Percentiles rank a stretch among this genome's conserved stretches.
Conservation (phyloP, 768 basidiomycete genomes). For the Lentinula edodes region DNA sequence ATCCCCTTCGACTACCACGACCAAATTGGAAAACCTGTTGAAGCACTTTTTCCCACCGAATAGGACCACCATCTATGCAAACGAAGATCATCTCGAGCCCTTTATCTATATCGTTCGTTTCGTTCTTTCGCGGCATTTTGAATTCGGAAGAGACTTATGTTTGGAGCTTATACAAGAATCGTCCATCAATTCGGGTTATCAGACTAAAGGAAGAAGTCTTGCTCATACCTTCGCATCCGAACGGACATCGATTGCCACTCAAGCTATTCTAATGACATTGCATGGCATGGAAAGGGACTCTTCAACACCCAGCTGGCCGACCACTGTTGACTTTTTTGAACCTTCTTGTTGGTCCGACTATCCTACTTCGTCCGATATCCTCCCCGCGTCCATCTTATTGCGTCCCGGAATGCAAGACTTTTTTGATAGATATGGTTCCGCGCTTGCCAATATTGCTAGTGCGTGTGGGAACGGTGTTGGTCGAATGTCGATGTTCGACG, state of each 20-base stretch:
- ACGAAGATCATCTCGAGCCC: constrained; percentile 73
- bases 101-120: constrained; percentile 80
- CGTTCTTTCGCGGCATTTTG: constrained; percentile 76
- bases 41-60: constrained; percentile 78
- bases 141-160: constrained; percentile 79
- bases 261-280: constrained; percentile 72
- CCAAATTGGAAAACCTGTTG: constrained; percentile 68
- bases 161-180: constrained; percentile 77
- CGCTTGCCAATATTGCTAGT: constrained; percentile 51
- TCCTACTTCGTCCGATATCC: constrained; percentile 57
- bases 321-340: constrained; percentile 58
- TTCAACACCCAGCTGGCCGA: constrained; percentile 72
- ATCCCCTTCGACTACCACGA: constrained; percentile 70
- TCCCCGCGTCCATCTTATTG: constrained; percentile 48
- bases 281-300: constrained; percentile 69
- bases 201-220: constrained; percentile 29
- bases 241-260: constrained; percentile 65
- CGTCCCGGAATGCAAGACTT: constrained; percentile 72
- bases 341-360: constrained; percentile 56
- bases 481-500: constrained; percentile 78
- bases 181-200: constrained; percentile 35
- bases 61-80: constrained; percentile 51
- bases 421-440: constrained; percentile 55
- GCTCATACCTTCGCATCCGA: constrained; percentile 56
- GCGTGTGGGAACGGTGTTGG: constrained; percentile 63